Conservation (phyloP, 2,329 filamentous ascomycete genomes). For the Rhexocercosporidium sp. region DNA sequence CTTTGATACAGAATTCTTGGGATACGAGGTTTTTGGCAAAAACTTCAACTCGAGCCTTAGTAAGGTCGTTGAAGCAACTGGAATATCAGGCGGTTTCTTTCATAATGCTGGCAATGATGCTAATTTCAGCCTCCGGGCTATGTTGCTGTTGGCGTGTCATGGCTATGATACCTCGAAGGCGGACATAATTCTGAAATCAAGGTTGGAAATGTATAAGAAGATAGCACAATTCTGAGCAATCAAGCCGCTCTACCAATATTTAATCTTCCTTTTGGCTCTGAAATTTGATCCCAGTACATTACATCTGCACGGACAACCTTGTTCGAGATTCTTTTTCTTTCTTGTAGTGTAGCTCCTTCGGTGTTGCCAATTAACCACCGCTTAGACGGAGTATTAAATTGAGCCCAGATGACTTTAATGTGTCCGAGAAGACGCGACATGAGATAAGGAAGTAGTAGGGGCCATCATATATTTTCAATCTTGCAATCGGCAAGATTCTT, state of each 20-base stretch:
- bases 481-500: too few relatives aligned
- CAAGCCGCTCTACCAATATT: background rate
- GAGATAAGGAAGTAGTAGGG: too few relatives aligned
- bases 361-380: too few relatives aligned
- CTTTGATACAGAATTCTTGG: slow-evolving; percentile 6
- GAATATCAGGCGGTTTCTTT: slow-evolving; percentile 3
- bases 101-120: slow-evolving; percentile 11
- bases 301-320: too few relatives aligned
- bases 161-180: background rate
- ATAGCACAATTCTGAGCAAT: background rate
- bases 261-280: too few relatives aligned
- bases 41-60: slow-evolving; percentile 1
- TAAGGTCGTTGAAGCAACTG: background rate
- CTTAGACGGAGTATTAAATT: too few relatives aligned
- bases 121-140: slow-evolving; percentile 9
- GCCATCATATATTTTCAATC: too few relatives aligned
- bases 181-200: background rate
- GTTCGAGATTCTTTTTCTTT: too few relatives aligned
- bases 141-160: slow-evolving; percentile 4
- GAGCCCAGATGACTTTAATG: too few relatives aligned
- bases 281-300: too few relatives aligned
- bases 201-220: background rate
- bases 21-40: slow-evolving; percentile 5
- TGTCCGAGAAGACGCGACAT: too few relatives aligned
- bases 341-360: too few relatives aligned